phyloP scores from a whole-genome alignment of 805 yeast genomes.

The Pichia deserticola region DNA sequence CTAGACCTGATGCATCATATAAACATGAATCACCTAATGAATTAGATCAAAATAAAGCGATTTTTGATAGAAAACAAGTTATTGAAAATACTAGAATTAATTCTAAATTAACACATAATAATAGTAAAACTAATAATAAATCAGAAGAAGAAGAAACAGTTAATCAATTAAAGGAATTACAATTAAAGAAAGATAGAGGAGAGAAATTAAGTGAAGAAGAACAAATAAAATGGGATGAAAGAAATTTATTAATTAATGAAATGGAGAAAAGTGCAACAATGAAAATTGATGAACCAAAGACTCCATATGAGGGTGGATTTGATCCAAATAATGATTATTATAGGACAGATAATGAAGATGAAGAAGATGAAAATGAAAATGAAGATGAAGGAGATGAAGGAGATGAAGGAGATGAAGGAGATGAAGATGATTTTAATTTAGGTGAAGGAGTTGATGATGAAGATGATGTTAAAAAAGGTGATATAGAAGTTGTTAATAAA shows the following conservation, averaged over 20 bases:
- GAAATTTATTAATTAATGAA: constrained; percentile 66
- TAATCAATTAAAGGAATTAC: constrained; percentile 21
- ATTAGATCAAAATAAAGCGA: constrained; percentile 9
- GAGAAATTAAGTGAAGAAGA: constrained; percentile 20
- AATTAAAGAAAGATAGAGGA: neutral
- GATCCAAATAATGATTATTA: constrained; percentile 78
- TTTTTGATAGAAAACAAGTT: constrained; percentile 54
- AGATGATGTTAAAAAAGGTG: neutral
- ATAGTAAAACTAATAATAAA: no score
- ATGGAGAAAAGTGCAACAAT: constrained; percentile 65
- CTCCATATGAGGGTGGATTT: constrained; percentile 89
- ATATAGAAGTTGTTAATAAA: constrained; percentile 1
- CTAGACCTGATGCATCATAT: constrained; percentile 18
- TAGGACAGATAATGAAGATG: constrained; percentile 58
- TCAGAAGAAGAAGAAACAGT: constrained; percentile 13
- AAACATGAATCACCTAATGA: constrained; percentile 16
- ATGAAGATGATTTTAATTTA: neutral
- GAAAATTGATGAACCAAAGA: constrained; percentile 91
- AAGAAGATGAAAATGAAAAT: constrained; percentile 19
- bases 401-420: constrained; percentile 17
- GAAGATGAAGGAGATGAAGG: constrained; percentile 9
- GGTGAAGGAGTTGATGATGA: constrained; percentile 5
- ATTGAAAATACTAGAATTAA: constrained; percentile 72
- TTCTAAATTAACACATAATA: constrained; percentile 33
- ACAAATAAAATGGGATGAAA: constrained; percentile 78